phyloP scores from a whole-genome alignment of 768 basidiomycete genomes.

The Mycena olivaceomarginata region DNA sequence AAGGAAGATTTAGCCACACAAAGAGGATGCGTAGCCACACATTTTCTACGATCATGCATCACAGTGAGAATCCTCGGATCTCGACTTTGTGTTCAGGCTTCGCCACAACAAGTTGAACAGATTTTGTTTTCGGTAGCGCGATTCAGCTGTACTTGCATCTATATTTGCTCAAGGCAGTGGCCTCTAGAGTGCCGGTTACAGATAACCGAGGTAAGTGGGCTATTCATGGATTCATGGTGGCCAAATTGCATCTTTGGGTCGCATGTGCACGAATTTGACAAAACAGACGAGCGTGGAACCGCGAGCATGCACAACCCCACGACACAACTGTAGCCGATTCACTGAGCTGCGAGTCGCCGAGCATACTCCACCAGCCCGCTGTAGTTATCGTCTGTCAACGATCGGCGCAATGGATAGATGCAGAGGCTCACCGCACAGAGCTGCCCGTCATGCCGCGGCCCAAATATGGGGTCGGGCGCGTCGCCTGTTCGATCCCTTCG shows the following conservation, averaged over 20 bases:
- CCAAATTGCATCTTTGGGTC: not conserved
- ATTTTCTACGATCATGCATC: too few relatives aligned
- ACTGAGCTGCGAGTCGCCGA: slow-evolving; percentile 25
- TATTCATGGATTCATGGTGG: not conserved
- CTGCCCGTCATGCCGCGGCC: slow-evolving; percentile 56
- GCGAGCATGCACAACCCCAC: not conserved
- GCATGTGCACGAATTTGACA: not conserved
- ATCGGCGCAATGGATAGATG: not conserved
- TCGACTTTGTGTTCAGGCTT: not conserved
- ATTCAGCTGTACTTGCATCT: too few relatives aligned
- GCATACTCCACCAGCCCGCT: slow-evolving; percentile 39
- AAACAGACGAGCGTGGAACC: not conserved
- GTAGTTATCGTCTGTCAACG: not conserved
- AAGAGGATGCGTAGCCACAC: too few relatives aligned
- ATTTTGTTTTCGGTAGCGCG: not conserved
- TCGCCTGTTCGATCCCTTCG: slow-evolving; percentile 11
- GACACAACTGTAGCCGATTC: not conserved
- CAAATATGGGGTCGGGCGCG: slow-evolving; percentile 47
- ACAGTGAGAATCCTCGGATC: not conserved
- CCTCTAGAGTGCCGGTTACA: not conserved
- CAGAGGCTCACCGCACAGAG: slow-evolving; percentile 32
- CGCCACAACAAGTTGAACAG: not conserved
- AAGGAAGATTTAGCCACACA: too few relatives aligned
- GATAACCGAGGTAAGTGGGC: not conserved
- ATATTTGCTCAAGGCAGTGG: not conserved